Percentiles rank a stretch among this genome's conserved stretches.
phyloP scores from a whole-genome alignment of 768 basidiomycete genomes.

The Naganishia friedmannii region DNA sequence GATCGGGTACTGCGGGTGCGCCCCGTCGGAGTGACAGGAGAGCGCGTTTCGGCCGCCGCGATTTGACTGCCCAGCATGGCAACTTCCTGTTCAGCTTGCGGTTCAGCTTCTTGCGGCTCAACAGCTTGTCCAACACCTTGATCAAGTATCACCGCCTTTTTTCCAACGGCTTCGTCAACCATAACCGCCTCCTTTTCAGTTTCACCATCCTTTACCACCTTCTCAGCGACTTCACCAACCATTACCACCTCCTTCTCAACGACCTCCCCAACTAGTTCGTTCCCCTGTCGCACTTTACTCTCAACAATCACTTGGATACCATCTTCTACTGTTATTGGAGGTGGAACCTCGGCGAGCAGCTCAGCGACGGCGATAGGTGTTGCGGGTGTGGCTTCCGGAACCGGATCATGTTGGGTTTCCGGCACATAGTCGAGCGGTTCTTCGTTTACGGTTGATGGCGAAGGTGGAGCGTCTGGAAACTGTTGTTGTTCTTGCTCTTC shows the following conservation, averaged over 20 bases:
- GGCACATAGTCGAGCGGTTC: slow-evolving; percentile 3
- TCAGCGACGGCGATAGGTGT: not conserved
- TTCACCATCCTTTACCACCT: too few relatives aligned
- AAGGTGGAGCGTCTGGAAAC: not conserved
- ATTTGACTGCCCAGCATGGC: not conserved
- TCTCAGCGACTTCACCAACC: too few relatives aligned
- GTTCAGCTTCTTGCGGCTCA: too few relatives aligned
- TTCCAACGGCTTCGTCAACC: too few relatives aligned
- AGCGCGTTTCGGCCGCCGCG: slow-evolving; percentile 2
- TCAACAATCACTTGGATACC: not conserved
- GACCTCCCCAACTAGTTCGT: not conserved
- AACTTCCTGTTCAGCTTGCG: too few relatives aligned
- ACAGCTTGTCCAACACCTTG: too few relatives aligned
- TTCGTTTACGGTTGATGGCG: too few relatives aligned
- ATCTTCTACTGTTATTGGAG: not conserved
- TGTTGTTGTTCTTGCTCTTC: not conserved
- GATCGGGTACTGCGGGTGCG: slow-evolving; percentile 20
- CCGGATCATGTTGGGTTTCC: slow-evolving; percentile 7
- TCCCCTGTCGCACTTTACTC: not conserved
- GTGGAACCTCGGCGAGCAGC: not conserved
- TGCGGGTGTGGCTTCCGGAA: not conserved
- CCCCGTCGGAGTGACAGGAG: not conserved
- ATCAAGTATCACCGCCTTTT: too few relatives aligned
- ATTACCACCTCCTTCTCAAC: not conserved
- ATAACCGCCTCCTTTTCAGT: too few relatives aligned